phyloP scores from a whole-genome alignment of 306 rosid species.

The Pyrus bretschneideri region DNA sequence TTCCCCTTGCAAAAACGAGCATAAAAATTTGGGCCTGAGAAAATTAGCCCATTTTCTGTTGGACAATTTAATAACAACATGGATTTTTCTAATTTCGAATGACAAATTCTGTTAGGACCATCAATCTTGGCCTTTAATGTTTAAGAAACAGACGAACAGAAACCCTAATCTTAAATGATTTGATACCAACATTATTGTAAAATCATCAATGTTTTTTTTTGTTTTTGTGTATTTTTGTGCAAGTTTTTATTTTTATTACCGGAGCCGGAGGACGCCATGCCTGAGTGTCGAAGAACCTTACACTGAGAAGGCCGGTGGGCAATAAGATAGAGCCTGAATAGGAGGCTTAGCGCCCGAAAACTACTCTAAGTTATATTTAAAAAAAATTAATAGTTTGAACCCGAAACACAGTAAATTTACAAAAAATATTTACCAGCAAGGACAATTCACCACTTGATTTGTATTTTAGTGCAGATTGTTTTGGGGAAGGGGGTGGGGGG shows the following conservation, averaged over 20 bases:
- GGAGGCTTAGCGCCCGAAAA: too few species aligned
- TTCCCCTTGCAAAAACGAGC: not conserved
- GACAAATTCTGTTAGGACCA: not conserved
- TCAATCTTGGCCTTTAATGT: not conserved
- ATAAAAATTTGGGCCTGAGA: not conserved
- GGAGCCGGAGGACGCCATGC: too few species aligned
- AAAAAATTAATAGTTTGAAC: too few species aligned
- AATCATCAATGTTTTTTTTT: not conserved
- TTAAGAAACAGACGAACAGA: not conserved
- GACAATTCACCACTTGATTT: too few species aligned
- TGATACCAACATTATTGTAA: not conserved
- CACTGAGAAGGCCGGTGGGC: too few species aligned
- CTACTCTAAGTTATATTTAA: too few species aligned
- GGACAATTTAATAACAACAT: not conserved
- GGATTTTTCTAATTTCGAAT: not conserved
- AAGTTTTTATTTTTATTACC: too few species aligned
- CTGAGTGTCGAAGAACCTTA: too few species aligned
- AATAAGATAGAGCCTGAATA: too few species aligned
- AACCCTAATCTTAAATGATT: not conserved
- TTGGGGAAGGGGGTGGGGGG: not conserved
- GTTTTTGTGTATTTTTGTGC: too few species aligned
- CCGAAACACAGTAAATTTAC: too few species aligned
- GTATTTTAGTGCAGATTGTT: not conserved
- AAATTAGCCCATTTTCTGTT: not conserved
- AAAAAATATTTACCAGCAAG: too few species aligned